Conservation (phyloP, 2,329 filamentous ascomycete genomes). For the Parafenestella ontariensis region DNA sequence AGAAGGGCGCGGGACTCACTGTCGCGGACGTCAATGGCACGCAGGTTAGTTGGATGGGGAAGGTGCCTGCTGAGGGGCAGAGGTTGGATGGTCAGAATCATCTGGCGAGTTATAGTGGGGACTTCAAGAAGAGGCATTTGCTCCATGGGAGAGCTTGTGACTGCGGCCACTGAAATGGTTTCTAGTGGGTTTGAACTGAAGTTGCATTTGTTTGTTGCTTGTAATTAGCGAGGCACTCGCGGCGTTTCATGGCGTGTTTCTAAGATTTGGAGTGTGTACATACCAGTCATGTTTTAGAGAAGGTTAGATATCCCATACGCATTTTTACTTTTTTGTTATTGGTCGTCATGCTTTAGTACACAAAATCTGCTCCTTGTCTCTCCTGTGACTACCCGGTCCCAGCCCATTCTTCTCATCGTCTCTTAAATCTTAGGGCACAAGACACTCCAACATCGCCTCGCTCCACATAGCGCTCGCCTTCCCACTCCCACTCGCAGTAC, state of each 20-base stretch:
- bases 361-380: too few relatives aligned
- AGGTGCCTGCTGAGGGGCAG: slow-evolving; percentile 49
- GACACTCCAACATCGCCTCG: background rate
- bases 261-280: background rate
- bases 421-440: background rate
- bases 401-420: too few relatives aligned
- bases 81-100: slow-evolving; percentile 57
- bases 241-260: background rate
- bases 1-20: slow-evolving; percentile 56
- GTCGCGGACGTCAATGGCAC: slow-evolving; percentile 34
- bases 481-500: background rate
- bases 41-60: slow-evolving; percentile 53
- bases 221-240: background rate
- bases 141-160: slow-evolving; percentile 38
- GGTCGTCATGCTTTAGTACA: too few relatives aligned
- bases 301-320: too few relatives aligned
- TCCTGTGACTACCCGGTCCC: too few relatives aligned
- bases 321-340: too few relatives aligned
- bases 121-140: slow-evolving; percentile 44
- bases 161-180: slow-evolving; percentile 32
- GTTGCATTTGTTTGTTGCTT: too few relatives aligned
- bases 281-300: too few relatives aligned
- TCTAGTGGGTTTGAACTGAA: background rate
- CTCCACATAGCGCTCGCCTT: background rate
- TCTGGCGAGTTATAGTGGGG: slow-evolving; percentile 47